Base-by-base conservation (phyloP, 1,139 yeast species). In the Blastobotrys arbuscula region DNA sequence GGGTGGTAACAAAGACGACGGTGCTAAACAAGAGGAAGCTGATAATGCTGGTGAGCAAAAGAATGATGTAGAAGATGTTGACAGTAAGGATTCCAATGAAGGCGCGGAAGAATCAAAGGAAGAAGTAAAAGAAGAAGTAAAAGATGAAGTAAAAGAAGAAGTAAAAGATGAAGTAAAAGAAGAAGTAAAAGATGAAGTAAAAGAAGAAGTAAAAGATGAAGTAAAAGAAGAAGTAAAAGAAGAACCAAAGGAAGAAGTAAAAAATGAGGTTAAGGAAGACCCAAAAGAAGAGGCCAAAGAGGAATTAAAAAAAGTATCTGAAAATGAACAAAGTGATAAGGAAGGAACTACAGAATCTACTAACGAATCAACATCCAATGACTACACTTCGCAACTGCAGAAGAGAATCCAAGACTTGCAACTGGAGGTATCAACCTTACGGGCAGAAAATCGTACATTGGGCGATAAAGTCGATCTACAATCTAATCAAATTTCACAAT, bases 31-130 rank as follows among this genome's bases (percentile, higher is more conserved):
- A 20, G 52, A 44, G 6, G 55, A 49, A 24, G 35, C 46, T 30
- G 53, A 44, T 12, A 44, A 39, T 12, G 46, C 44, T 10, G 55
- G 44, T 16, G 50, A 45, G 41, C 23, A 41, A 26, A 49, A 46
- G 23, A 47, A 50, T 19, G 53, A 55, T 40, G 18, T 49, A 13
- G 46, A 49, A 26, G 53, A 50, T 47, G 21, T 47, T 46, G 24
- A 54, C 51, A 40, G 55, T 47, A 18, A 45, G 38, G 28, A 24
- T 10, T 24, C 28, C 6, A 24, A 24, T 24, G 28, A 24, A 10
- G 28, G 28, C 33, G 50, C 28, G 38, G 47, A 65, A 58, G 66
- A 64, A 58, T 60, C 59, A 53, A 57, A 57, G 57, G 61, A 61
- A 28, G 31, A 28, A 28, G 13, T 9, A 5, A 28, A 28, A 12